Evolutionary conservation across 345 rosid species (phyloP).

Genomic region (Sisymbrium altissimum): DNA sequence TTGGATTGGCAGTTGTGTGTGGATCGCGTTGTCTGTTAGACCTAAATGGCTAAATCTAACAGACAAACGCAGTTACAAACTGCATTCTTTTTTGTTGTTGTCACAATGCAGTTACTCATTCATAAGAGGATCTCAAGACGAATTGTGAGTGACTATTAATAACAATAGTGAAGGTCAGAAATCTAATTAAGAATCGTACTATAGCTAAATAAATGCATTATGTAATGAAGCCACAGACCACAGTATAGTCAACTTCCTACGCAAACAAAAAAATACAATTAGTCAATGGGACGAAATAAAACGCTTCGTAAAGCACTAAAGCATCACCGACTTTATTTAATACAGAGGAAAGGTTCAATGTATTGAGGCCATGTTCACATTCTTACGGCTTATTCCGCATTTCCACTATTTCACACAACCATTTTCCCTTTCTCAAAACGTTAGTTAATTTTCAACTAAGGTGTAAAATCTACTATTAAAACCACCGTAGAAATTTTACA

Average conservation of each 20-base stretch:
- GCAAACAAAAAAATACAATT: neutral
- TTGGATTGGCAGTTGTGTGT: neutral
- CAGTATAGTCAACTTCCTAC: constrained; percentile 1
- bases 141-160: neutral
- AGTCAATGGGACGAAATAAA: constrained; percentile 3
- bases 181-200: constrained; percentile 3
- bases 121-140: neutral
- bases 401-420: neutral
- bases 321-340: constrained; percentile 4
- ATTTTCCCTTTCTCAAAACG: neutral
- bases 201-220: neutral
- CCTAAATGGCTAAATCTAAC: neutral
- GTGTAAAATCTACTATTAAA: neutral
- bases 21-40: neutral
- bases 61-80: neutral
- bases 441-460: neutral
- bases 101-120: neutral
- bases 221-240: neutral
- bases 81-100: neutral
- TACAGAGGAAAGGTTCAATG: constrained; percentile 4
- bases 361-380: constrained; percentile 8
- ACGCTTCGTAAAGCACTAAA: constrained; percentile 1
- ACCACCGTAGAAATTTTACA: neutral
- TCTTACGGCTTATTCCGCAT: neutral
- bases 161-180: neutral